These are phyloP conservation scores for Hymenoscyphus scutula DNA, from an alignment of 2,329 filamentous ascomycete genomes.

Conservation along the genomic window DNA sequence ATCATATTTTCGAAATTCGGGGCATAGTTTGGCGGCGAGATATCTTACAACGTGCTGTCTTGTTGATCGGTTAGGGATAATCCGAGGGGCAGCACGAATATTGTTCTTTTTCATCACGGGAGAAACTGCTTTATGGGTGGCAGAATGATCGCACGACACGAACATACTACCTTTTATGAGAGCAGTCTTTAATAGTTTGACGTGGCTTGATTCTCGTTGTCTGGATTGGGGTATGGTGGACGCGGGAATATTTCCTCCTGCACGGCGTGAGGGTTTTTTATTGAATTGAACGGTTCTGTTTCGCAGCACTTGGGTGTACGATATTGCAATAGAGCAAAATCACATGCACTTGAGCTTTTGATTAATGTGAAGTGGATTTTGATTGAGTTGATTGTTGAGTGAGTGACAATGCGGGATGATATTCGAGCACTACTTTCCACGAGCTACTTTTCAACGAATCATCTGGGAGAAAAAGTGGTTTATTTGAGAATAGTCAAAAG, in stretches of 20 bases:
- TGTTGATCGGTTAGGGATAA: slow-evolving; percentile 16
- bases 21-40: slow-evolving; percentile 23
- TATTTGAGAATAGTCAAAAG: too few species aligned
- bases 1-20: slow-evolving; percentile 20
- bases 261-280: slow-evolving; percentile 34
- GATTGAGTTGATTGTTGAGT: neutral
- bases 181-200: slow-evolving; percentile 37
- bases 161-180: slow-evolving; percentile 21
- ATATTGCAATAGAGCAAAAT: slow-evolving; percentile 38
- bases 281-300: slow-evolving; percentile 28
- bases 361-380: neutral
- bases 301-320: slow-evolving; percentile 38
- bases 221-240: slow-evolving; percentile 27
- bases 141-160: slow-evolving; percentile 25
- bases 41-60: slow-evolving; percentile 10
- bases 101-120: slow-evolving; percentile 22
- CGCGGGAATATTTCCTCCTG: slow-evolving; percentile 28
- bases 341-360: slow-evolving; percentile 9
- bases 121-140: slow-evolving; percentile 17
- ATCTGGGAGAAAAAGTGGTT: too few species aligned
- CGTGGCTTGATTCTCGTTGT: slow-evolving; percentile 31
- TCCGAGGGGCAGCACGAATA: slow-evolving; percentile 16
- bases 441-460: too few species aligned
- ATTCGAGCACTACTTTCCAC: neutral
- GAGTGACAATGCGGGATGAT: neutral